A percentile compares a stretch with the other conserved stretches of the same genome.
Evolutionary conservation across 108 stramenopile genomes (phyloP).

Genomic region (Nannochloropsis gaditana): DNA sequence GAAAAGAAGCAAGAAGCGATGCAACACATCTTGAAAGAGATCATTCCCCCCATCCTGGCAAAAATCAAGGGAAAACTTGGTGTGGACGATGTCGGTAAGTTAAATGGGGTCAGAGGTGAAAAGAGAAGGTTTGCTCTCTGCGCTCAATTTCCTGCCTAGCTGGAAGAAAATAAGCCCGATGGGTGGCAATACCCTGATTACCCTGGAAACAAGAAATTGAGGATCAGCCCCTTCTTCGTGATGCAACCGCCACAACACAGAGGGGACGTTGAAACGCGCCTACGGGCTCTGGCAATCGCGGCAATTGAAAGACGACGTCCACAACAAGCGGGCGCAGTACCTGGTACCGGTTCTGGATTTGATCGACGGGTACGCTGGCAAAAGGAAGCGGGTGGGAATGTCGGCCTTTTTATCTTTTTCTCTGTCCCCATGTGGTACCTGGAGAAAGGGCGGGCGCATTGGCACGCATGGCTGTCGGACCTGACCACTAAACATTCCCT

Average conservation of each 20-base stretch:
- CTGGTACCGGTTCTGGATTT: neutral
- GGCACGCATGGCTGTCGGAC: too few relatives aligned
- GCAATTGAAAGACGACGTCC: neutral
- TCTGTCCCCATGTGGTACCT: neutral
- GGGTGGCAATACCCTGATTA: neutral
- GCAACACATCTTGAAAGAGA: constrained; percentile 14
- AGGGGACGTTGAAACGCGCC: neutral
- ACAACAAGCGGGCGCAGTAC: neutral
- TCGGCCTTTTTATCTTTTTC: neutral
- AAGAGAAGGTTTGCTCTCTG: neutral
- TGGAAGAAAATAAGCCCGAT: too few relatives aligned
- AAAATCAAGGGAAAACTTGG: neutral
- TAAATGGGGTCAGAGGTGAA: neutral
- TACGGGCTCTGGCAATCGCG: constrained; percentile 12
- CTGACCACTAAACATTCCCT: neutral
- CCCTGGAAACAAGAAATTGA: neutral
- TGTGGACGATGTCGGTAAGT: neutral
- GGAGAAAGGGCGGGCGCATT: too few relatives aligned
- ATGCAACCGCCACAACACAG: neutral
- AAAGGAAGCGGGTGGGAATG: neutral
- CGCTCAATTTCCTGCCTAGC: too few relatives aligned
- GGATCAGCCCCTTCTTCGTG: neutral
- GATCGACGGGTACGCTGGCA: neutral
- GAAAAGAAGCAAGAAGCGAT: constrained; percentile 9
- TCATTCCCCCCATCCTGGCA: neutral